Evolutionary conservation across 208 protist species (phyloP), one percentile per base, ranked within the genome.

Genomic region (Wallacemonas rigidus): DNA sequence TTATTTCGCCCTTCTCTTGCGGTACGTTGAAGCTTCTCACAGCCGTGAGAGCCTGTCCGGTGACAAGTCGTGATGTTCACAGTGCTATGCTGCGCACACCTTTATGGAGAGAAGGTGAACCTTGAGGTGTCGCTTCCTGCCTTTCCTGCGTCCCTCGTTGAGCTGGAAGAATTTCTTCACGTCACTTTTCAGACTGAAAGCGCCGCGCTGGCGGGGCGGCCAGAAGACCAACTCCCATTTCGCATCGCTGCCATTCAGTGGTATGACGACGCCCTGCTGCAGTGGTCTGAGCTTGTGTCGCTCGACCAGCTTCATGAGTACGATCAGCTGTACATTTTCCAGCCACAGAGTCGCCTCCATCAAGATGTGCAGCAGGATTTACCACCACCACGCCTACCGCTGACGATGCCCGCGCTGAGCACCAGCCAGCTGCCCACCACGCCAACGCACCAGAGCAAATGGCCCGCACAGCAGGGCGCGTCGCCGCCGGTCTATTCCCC

Each of bases 291-390:
- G 48, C 72, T 95, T 0, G 61, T 81, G 50, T 80, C 74, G 2
- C 47, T 80, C 26, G 47, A 80, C 2, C 88, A 95, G 71, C 71
- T 94, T n/a, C 85, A 90, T 67, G 87, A 92, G 72, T 94, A 91
- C 75, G 88, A 94, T 67, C 91, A 95, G 75, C 71, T 95, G 3
- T 95, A 95, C 70, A 76, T 88, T 14, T 95, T 93, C 63, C 91
- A 95, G 71, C 88, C 91, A 1, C 86, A 91, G 43, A 87, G 67
- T 1, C 36, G 55, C 43, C 83, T 75, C 67, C 86, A 95, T 71
- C 74, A 40, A 3, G 91, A 95, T 67, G 64, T 72, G 11, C 86
- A 91, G 76, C 83, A 91, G 58, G 86, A 90, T 67, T 67, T 95
- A 35, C 91, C 91, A 15, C 81, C 91, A 0, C 90, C 90, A 3